Evolutionary conservation across 768 basidiomycete species (phyloP), one percentile per base, ranked within the genome.

Genomic region (Auriscalpium microsporum): DNA sequence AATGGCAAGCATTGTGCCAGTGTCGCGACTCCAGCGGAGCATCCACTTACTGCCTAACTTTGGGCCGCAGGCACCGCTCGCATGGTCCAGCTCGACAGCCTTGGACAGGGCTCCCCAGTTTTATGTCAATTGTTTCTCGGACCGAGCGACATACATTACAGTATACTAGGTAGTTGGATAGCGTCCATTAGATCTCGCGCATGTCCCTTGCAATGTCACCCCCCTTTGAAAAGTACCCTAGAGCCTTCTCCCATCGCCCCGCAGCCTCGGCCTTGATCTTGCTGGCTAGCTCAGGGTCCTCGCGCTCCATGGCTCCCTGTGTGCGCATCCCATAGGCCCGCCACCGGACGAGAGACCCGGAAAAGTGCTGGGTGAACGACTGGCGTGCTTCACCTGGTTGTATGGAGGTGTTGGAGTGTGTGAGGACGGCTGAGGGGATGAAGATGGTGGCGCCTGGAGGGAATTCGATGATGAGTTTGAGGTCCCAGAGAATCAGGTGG

Each of bases 41-140:
- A 53, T 66, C 6, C 73, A 75, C 53, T 57, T 73, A 0, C 63
- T 68, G 16, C 72, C 72, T 0, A 59, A 63, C 36, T 72, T 71
- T 52, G 69, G 71, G 1, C 56, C 57, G 5, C 37, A 52, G 1
- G 68, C 61, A 0, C 68, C 68, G 17, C 36, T 54, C 0, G 60
- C 62, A 7, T 75, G 73, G 73, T 63, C 63, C 1, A 65, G 62
- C 40, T 66, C 62, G 17, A 72, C 48, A 38, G 67, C 72, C 7
- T 60, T 73, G 1, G 70, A 74, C 10, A 7, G 40, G 11, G 64
- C 64, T 50, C 42, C 44, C 6, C 53, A 33, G 1, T 74, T 73
- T 50, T 74, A 57, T 59, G 57, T 71, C 0, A 73, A 68, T 59
- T 52, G 61, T 1, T 71, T 67, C 45, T 61, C 62, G n/a, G 68